Evolutionary conservation across 441 rosid genomes (phyloP), one percentile per base, ranked within the genome.

Genomic region (Pelargonium fulgidum): DNA sequence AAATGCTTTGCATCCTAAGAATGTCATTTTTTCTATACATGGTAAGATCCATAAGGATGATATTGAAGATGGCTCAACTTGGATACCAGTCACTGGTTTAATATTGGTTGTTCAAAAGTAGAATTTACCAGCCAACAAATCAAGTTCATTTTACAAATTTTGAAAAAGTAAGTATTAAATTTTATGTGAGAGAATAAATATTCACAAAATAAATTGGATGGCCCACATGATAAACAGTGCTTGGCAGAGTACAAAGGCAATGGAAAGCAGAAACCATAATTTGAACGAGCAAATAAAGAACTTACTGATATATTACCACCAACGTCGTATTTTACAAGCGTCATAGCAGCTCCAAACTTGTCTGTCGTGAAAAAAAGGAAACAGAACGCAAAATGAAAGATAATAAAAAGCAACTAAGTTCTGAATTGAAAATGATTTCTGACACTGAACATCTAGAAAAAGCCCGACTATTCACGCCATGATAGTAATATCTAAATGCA

Each of bases 301-400:
- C 74, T 56, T 78, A 93, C 99, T 79, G 92, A 70, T 63, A 93
- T 83, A 79, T 93, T 93, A 54, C 98, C 97, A 56, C 96, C 93
- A 33, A 93, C 73, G 76, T 93, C 99, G 73, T 85, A 69, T 81
- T 93, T 93, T 68, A 93, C 96, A 14, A 93, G 92, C 10, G 85
- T 39, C 96, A 93, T 84, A 67, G 99, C 91, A 20, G 95, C 82
- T 73, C 99, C 97, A 80, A 93, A 93, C 78, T 91, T 89, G 20
- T 93, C 98, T 93, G 89, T 5, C 33, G 72, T 68, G 22, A 17
- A 73, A 33, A 70, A 36, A 0, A 76, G 56, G 7, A 41, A 2
- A 20, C 22, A 6, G 36, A 19, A 13, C 2, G 7, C n/a, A 1
- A 59, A 59, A 14, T 52, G 6, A 52, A 52, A 26, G 3, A 26